Evolutionary conservation across 441 rosid species (phyloP).

Genomic region (Sinapis alba): DNA sequence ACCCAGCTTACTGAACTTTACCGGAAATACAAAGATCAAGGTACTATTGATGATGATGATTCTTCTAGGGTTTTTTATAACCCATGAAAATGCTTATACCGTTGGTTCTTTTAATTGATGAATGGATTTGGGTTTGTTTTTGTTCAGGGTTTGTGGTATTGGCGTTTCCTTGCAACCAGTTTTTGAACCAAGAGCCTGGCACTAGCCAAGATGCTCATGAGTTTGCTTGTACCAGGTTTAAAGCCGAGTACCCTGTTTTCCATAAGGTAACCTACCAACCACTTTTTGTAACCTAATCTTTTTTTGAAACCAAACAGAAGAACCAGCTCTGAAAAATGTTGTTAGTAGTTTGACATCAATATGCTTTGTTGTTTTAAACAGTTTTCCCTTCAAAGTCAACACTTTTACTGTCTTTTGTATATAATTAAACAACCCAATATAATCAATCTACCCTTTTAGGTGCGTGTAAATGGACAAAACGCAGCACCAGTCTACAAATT

Average conservation of each 20-base stretch:
- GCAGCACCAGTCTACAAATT: constrained; percentile 58
- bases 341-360: neutral
- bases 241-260: constrained; percentile 70
- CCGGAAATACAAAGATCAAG: constrained; percentile 63
- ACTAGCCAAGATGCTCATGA: constrained; percentile 50
- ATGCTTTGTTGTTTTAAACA: neutral
- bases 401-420: neutral
- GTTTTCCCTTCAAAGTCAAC: neutral
- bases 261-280: constrained; percentile 43
- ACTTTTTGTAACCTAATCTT: neutral
- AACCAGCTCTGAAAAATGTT: neutral
- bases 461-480: constrained; percentile 56
- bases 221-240: constrained; percentile 65
- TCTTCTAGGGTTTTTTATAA: neutral
- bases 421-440: neutral
- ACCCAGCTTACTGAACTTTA: constrained; percentile 79
- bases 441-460: constrained; percentile 29
- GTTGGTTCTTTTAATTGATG: neutral
- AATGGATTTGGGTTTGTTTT: neutral
- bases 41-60: constrained; percentile 37
- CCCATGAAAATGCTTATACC: neutral
- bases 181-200: constrained; percentile 64
- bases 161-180: constrained; percentile 79
- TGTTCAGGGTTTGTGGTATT: constrained; percentile 58
- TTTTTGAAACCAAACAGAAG: neutral